Percentiles rank a stretch among this genome's conserved stretches.
These are phyloP conservation scores for Pythium chondricola DNA, from an alignment of 352 stramenopile genomes.

Conservation along the genomic window DNA sequence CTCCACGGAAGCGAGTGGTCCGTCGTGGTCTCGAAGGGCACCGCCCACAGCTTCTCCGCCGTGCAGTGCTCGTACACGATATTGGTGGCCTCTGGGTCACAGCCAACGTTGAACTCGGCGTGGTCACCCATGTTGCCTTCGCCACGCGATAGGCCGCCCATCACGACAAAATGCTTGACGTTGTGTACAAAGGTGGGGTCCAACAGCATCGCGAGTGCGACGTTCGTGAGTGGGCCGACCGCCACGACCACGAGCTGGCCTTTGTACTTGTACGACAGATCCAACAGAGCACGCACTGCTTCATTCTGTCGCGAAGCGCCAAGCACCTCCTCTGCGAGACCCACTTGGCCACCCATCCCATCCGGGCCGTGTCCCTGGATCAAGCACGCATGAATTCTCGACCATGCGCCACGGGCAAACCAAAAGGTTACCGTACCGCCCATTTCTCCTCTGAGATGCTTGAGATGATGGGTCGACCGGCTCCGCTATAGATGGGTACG, in stretches of 20 bases:
- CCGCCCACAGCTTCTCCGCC: slow-evolving; percentile 50
- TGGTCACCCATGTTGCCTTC: slow-evolving; percentile 63
- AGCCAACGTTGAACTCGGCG: slow-evolving; percentile 76
- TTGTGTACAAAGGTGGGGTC: slow-evolving; percentile 59
- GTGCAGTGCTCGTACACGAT: slow-evolving; percentile 67
- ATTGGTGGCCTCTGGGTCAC: slow-evolving; percentile 70
- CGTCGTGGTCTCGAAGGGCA: slow-evolving; percentile 64
- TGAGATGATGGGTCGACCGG: slow-evolving; percentile 51
- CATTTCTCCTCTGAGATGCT: slow-evolving; percentile 61
- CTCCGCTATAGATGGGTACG: slow-evolving; percentile 58
- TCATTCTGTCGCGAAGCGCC: slow-evolving; percentile 39
- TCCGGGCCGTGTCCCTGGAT: slow-evolving; percentile 61
- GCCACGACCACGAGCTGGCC: slow-evolving; percentile 72
- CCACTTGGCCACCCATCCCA: slow-evolving; percentile 52
- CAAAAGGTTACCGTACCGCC: slow-evolving; percentile 24
- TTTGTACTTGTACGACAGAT: slow-evolving; percentile 43
- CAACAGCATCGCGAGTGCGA: slow-evolving; percentile 66
- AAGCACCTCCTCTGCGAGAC: slow-evolving; percentile 25
- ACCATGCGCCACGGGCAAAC: neutral
- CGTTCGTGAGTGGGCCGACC: slow-evolving; percentile 72
- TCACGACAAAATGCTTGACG: slow-evolving; percentile 62
- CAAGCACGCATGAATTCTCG: neutral
- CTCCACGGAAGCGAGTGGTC: slow-evolving; percentile 56
- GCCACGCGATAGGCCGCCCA: slow-evolving; percentile 66
- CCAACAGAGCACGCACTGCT: slow-evolving; percentile 58